Percentiles rank a stretch among this genome's conserved stretches.
Evolutionary conservation across 345 rosid genomes (phyloP).

Genomic region (Hibiscus trionum): DNA sequence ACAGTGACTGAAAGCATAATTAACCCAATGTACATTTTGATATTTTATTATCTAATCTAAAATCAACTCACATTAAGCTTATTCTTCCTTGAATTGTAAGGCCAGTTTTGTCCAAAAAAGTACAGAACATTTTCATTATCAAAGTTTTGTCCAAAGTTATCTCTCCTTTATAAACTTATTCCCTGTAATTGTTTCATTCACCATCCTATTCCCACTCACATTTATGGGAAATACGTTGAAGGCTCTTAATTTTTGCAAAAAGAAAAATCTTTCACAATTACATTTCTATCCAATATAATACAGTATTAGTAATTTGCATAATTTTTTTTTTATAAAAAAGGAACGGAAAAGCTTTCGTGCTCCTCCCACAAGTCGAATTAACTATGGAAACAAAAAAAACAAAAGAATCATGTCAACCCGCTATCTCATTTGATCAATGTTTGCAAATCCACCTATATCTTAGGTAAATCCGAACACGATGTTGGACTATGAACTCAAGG

Average conservation of each 20-base stretch:
- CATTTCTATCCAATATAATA: not conserved
- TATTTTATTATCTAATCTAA: not conserved
- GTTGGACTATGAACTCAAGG: constrained; percentile 6
- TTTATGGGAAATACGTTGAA: too few relatives aligned
- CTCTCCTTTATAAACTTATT: too few relatives aligned
- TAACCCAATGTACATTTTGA: too few relatives aligned
- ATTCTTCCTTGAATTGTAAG: not conserved
- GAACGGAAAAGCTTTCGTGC: not conserved
- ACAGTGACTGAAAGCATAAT: too few relatives aligned
- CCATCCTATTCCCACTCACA: too few relatives aligned
- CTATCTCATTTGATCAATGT: not conserved
- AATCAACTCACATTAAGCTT: not conserved
- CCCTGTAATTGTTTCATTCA: too few relatives aligned
- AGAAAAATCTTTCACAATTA: not conserved
- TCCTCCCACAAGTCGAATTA: not conserved
- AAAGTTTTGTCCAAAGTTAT: too few relatives aligned
- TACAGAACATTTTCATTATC: too few relatives aligned
- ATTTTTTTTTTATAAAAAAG: not conserved
- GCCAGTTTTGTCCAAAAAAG: too few relatives aligned
- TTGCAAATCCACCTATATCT: constrained; percentile 8
- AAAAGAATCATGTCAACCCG: not conserved
- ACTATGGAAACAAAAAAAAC: not conserved
- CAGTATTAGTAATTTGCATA: not conserved
- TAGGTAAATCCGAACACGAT: constrained; percentile 1
- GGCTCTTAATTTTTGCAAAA: not conserved